A percentile compares a stretch with the other conserved stretches of the same genome.
These are phyloP conservation scores for Bolboschoenus planiculmis DNA, from an alignment of 176 grass and related monocot species.

Conservation along the genomic window DNA sequence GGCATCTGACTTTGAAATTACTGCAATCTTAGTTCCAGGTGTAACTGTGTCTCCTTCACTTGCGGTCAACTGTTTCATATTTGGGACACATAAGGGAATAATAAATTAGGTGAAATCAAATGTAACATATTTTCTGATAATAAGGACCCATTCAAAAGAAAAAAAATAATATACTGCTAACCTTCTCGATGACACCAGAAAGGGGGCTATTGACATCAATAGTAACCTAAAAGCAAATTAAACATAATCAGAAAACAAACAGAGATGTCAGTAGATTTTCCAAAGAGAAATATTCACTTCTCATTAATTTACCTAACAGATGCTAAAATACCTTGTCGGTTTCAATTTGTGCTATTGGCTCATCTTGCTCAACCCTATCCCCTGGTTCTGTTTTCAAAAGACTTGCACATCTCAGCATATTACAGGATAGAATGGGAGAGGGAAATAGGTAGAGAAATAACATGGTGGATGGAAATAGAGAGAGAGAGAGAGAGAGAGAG, in stretches of 20 bases:
- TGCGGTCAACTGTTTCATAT: slow-evolving; percentile 49
- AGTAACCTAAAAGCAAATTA: slow-evolving; percentile 53
- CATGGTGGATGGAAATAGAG: background rate
- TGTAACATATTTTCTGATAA: background rate
- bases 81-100: slow-evolving; percentile 8
- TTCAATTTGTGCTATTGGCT: slow-evolving; percentile 96
- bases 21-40: slow-evolving; percentile 84
- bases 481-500: too few relatives aligned
- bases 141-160: background rate
- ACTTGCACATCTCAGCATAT: background rate
- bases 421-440: background rate
- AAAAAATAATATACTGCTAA: slow-evolving; percentile 17
- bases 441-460: background rate
- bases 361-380: slow-evolving; percentile 77
- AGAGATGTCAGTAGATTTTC: background rate
- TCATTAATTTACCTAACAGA: slow-evolving; percentile 7
- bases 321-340: slow-evolving; percentile 65
- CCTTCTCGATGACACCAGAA: slow-evolving; percentile 84
- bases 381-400: slow-evolving; percentile 58
- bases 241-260: background rate
- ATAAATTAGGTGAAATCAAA: background rate
- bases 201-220: slow-evolving; percentile 88
- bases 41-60: slow-evolving; percentile 95
- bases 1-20: slow-evolving; percentile 84
- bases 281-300: background rate